Conservation (phyloP, 176 grass and related monocot genomes). For the Avena sativa region DNA sequence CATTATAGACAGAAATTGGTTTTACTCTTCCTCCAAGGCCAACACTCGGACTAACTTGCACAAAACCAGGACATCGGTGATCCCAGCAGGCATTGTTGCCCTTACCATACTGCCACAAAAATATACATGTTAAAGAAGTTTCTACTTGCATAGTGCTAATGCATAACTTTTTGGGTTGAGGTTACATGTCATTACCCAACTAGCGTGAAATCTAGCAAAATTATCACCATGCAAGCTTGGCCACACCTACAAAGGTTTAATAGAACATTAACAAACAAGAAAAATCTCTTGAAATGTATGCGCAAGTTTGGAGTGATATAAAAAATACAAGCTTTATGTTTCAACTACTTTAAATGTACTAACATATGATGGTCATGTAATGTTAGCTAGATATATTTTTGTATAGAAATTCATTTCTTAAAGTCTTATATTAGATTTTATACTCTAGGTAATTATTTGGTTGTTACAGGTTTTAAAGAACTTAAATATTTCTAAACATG, state of each 20-base stretch:
- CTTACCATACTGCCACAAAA: not conserved
- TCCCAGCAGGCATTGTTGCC: not conserved
- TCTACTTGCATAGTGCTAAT: not conserved
- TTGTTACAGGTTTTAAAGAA: not conserved
- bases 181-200: not conserved
- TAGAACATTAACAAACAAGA: not conserved
- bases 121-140: not conserved
- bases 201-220: not conserved
- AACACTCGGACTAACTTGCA: slow-evolving; percentile 33
- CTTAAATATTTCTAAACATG: not conserved
- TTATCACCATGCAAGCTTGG: not conserved
- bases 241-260: not conserved
- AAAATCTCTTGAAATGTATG: not conserved
- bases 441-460: not conserved
- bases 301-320: no score
- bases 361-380: not conserved
- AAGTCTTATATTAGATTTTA: not conserved
- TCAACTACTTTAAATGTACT: not conserved
- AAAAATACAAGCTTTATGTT: no score
- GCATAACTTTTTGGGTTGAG: not conserved
- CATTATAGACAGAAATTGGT: slow-evolving; percentile 28
- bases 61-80: slow-evolving; percentile 40
- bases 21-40: not conserved
- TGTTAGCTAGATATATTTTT: not conserved
- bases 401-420: not conserved